A percentile compares a stretch with the other conserved stretches of the same genome.
Conservation (phyloP, 129 eudicot species). For the Saussurea involucrata region DNA sequence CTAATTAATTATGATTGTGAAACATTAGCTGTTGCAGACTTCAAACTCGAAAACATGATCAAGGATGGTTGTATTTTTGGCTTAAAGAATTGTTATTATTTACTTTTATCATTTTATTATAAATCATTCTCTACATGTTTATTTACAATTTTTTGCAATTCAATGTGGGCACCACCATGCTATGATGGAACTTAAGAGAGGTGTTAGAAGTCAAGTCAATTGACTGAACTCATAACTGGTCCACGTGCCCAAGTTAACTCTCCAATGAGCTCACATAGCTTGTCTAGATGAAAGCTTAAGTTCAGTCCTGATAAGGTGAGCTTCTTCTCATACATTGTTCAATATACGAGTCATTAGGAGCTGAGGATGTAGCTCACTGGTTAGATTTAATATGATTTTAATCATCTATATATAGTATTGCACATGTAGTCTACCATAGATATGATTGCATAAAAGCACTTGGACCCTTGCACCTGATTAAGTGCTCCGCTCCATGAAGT, state of each 20-base stretch:
- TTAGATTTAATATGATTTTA: background rate
- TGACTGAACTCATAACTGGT: conserved; percentile 76
- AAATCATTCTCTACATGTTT: background rate
- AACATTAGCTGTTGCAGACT: conserved; percentile 59
- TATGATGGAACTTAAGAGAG: conserved; percentile 87
- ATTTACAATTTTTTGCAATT: conserved; percentile 41
- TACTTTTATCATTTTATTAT: background rate
- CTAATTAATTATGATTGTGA: conserved; percentile 37
- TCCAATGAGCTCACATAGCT: conserved; percentile 87
- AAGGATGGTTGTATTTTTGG: conserved; percentile 36
- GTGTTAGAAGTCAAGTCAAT: conserved; percentile 70
- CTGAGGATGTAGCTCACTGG: background rate
- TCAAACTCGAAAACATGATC: conserved; percentile 46
- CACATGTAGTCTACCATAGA: too few relatives aligned
- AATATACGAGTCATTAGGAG: background rate
- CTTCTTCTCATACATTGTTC: background rate
- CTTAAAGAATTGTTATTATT: background rate
- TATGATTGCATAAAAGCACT: too few relatives aligned
- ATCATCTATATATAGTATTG: too few relatives aligned
- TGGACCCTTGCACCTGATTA: too few relatives aligned
- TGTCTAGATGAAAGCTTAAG: conserved; percentile 67
- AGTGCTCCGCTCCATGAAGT: too few relatives aligned
- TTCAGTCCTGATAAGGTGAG: conserved; percentile 81
- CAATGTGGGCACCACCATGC: conserved; percentile 67
- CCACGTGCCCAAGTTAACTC: conserved; percentile 65